Percentiles rank a stretch among this genome's conserved stretches.
These are phyloP conservation scores for Hansfordia pulvinata DNA, from an alignment of 2,329 filamentous ascomycete species.

Conservation along the genomic window DNA sequence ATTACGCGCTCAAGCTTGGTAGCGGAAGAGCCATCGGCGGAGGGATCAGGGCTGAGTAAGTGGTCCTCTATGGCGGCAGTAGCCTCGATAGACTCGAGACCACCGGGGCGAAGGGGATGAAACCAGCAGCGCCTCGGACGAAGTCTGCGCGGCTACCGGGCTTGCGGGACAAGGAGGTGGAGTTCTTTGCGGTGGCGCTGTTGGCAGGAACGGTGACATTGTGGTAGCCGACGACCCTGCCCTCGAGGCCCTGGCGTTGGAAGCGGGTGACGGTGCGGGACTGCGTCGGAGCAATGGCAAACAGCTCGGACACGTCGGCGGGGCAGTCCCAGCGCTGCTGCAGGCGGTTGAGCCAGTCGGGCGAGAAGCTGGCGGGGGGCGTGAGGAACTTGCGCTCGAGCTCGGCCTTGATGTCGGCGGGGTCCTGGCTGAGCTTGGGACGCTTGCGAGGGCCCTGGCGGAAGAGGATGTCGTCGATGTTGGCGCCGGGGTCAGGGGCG, in stretches of 20 bases:
- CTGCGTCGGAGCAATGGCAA: slow-evolving; percentile 79
- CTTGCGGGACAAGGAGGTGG: slow-evolving; percentile 75
- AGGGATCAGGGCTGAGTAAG: slow-evolving; percentile 37
- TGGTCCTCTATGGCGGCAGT: slow-evolving; percentile 76
- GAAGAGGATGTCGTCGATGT: slow-evolving; percentile 46
- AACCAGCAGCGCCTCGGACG: slow-evolving; percentile 81
- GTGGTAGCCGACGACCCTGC: slow-evolving; percentile 82
- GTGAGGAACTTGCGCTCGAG: slow-evolving; percentile 68
- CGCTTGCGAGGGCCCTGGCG: slow-evolving; percentile 25
- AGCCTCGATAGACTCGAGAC: slow-evolving; percentile 74
- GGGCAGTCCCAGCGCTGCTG: slow-evolving; percentile 84
- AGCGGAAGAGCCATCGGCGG: slow-evolving; percentile 25
- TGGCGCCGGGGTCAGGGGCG: slow-evolving; percentile 14
- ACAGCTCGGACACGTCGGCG: slow-evolving; percentile 70
- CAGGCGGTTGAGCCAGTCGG: slow-evolving; percentile 75
- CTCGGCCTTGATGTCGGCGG: slow-evolving; percentile 50
- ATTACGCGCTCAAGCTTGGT: slow-evolving; percentile 73
- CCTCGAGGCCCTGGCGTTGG: slow-evolving; percentile 79
- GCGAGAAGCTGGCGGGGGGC: slow-evolving; percentile 66
- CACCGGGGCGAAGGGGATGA: slow-evolving; percentile 87
- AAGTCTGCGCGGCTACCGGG: slow-evolving; percentile 81
- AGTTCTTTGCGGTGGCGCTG: slow-evolving; percentile 88
- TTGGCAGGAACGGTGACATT: slow-evolving; percentile 86
- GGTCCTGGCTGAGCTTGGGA: slow-evolving; percentile 34
- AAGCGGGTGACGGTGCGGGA: slow-evolving; percentile 92